Percentiles rank a stretch among this genome's conserved stretches.
These are phyloP conservation scores for Colletotrichum sp. DNA, from an alignment of 2,329 filamentous ascomycete genomes.

Conservation along the genomic window DNA sequence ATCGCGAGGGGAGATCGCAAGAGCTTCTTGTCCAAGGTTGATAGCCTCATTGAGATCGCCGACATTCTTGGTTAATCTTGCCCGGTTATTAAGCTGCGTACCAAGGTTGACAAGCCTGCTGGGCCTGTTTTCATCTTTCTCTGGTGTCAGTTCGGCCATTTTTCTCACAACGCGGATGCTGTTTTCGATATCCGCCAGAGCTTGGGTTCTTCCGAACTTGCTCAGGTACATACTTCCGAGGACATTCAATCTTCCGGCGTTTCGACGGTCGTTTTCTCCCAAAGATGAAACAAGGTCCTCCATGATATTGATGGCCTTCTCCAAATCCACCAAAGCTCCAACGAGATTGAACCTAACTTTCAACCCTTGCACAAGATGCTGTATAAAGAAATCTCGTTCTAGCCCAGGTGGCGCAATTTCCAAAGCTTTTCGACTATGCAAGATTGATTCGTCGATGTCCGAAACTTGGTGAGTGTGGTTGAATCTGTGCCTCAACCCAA, in stretches of 20 bases:
- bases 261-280: neutral
- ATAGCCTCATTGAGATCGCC: neutral
- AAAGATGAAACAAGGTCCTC: neutral
- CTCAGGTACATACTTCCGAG: neutral
- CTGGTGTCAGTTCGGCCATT: fast-evolving
- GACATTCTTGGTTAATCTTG: neutral
- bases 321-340: neutral
- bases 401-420: fast-evolving
- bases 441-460: neutral
- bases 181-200: neutral
- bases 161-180: fast-evolving
- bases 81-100: fast-evolving
- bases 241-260: neutral
- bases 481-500: neutral
- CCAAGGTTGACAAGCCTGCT: neutral
- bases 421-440: neutral
- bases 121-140: no score
- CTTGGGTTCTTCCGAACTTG: neutral
- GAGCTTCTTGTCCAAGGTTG: neutral
- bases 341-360: neutral
- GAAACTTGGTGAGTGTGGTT: fast-evolving
- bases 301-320: neutral
- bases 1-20: fast-evolving
- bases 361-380: neutral
- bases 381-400: fast-evolving